These are phyloP conservation scores for Emydomyces testavorans DNA, from an alignment of 2,329 filamentous ascomycete genomes.

Conservation along the genomic window DNA sequence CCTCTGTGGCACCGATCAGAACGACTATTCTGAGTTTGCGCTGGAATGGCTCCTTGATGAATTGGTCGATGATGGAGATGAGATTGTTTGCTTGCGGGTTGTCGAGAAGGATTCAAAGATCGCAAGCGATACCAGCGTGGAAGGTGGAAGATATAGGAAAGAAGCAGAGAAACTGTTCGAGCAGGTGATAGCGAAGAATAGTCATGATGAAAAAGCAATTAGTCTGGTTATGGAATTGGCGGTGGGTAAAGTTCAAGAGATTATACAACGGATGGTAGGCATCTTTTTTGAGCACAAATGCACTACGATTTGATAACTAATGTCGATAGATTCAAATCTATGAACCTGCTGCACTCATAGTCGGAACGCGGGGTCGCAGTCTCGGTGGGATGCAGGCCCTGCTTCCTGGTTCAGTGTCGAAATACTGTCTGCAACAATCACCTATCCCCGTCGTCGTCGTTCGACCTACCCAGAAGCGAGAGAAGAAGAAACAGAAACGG, in stretches of 20 bases:
- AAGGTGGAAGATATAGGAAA: constrained; percentile 59
- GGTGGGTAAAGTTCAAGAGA: constrained; percentile 77
- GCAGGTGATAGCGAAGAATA: constrained; percentile 67
- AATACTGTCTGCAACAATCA: constrained; percentile 88
- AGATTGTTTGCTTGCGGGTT: constrained; percentile 80
- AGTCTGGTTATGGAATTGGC: constrained; percentile 77
- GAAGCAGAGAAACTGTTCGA: constrained; percentile 66
- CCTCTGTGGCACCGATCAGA: constrained; percentile 80
- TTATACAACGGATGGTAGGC: constrained; percentile 77
- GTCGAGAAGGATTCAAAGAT: constrained; percentile 71
- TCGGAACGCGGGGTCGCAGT: constrained; percentile 75
- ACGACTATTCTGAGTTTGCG: constrained; percentile 84
- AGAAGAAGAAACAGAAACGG: constrained; percentile 82
- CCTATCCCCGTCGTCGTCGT: constrained; percentile 90
- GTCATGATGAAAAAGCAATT: constrained; percentile 64
- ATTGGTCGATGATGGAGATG: constrained; percentile 83
- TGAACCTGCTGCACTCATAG: constrained; percentile 80
- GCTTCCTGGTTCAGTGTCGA: constrained; percentile 79
- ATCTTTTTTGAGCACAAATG: neutral
- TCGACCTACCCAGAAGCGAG: constrained; percentile 70
- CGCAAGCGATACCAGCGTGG: constrained; percentile 47
- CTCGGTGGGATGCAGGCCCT: constrained; percentile 77
- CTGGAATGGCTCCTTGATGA: constrained; percentile 87
- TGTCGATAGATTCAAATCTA: constrained; percentile 67
- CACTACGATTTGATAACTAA: constrained; percentile 5